Evolutionary conservation across 352 stramenopile genomes (phyloP).

Genomic region (Globisporangium lucens): DNA sequence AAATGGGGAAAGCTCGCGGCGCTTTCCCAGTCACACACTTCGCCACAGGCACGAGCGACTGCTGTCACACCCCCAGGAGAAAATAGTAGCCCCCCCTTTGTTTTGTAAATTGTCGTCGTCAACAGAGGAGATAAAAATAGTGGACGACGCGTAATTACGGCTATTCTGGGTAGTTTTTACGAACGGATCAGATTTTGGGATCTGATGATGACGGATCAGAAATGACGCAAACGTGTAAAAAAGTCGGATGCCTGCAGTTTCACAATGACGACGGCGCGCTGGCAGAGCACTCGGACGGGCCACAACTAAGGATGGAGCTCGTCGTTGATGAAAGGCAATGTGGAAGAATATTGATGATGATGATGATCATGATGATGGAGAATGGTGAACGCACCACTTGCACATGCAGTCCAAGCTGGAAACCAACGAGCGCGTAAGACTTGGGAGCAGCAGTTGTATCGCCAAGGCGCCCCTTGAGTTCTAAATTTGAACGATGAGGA

Average conservation of each 20-base stretch:
- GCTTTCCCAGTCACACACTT: slow-evolving; percentile 9
- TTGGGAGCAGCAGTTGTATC: background rate
- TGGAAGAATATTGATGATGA: background rate
- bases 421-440: background rate
- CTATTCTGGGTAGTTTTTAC: background rate
- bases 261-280: background rate
- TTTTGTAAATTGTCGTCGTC: background rate
- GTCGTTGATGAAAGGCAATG: background rate
- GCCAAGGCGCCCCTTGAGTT: background rate
- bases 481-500: background rate
- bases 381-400: background rate
- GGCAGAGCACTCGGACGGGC: background rate
- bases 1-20: background rate
- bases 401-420: background rate
- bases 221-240: background rate
- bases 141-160: slow-evolving; percentile 5
- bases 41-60: background rate
- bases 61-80: background rate
- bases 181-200: background rate
- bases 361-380: background rate
- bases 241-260: background rate
- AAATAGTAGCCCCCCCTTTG: slow-evolving; percentile 2
- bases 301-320: background rate
- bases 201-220: background rate
- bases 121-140: background rate